Percentiles rank a stretch among this genome's conserved stretches.
Conservation (phyloP, 2,329 filamentous ascomycete genomes). For the Chaetomium sp. region DNA sequence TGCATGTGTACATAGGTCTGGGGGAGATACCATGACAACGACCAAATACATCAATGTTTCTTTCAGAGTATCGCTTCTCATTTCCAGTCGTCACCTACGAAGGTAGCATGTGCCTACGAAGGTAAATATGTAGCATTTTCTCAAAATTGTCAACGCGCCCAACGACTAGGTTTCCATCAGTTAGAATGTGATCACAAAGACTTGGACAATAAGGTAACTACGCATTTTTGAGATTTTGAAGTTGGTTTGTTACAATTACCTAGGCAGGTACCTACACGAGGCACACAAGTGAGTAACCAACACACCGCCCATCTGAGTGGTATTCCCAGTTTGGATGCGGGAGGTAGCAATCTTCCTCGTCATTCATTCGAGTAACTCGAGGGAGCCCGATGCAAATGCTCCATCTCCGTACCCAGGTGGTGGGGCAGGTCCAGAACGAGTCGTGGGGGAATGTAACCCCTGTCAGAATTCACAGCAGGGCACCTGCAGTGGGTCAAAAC, state of each 20-base stretch:
- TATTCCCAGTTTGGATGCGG: not conserved
- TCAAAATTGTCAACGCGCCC: not conserved
- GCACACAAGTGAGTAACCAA: not conserved
- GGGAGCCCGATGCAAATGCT: not conserved
- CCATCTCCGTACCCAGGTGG: not conserved
- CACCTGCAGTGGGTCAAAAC: not conserved
- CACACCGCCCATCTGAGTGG: not conserved
- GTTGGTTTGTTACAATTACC: not conserved
- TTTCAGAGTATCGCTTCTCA: not conserved
- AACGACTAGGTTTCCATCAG: not conserved
- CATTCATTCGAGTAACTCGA: not conserved
- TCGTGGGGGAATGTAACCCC: not conserved
- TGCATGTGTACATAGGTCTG: not conserved
- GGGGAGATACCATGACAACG: conserved; percentile 2
- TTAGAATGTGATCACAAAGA: not conserved
- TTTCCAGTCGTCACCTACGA: not conserved
- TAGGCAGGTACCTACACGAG: no score
- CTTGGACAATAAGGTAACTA: not conserved
- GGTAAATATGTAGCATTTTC: not conserved
- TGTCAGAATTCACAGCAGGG: not conserved
- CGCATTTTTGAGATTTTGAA: not conserved
- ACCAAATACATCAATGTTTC: not conserved
- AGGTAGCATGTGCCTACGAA: not conserved
- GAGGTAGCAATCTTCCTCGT: not conserved
- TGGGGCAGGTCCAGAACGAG: not conserved